Evolutionary conservation across 129 eudicot genomes (phyloP), one percentile per base, ranked within the genome.

Genomic region (Pittosporum tobira): DNA sequence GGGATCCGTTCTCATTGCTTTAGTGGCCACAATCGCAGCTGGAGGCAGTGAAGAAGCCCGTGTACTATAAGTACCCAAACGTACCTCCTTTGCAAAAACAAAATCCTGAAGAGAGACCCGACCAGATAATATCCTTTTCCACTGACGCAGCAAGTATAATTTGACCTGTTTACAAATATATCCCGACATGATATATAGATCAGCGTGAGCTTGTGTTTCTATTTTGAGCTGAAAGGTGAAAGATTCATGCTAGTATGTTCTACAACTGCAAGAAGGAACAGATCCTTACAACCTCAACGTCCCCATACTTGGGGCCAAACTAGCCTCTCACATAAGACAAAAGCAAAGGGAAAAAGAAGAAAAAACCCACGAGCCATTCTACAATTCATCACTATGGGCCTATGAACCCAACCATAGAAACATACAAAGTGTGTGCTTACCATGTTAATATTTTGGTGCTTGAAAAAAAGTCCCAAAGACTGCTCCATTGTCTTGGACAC

Each of bases 11-110:
- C 70, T 77, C 83, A 83, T 78, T 31, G 98, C 88, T 81, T 83
- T 91, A 30, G 88, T 73, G 59, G 98, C 98, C 51, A 91, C 98
- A 71, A 91, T 86, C 15, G 98, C 95, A 30, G 98, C 88, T 29
- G 98, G 98, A 36, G 98, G 98, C 12, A 91, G 83, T 22, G 98
- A 79, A 43, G 84, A 78, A 65, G 72, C 66, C 30, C 87, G 74
- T 30, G 80, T 65, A 50, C 88, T 79, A 48, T 91, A 91, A 12
- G 85, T 83, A 21, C 98, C 98, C 52, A 91, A 78, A 0, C 96
- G 94, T 44, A 91, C 98, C 70, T 91, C 95, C 68, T 86, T 91
- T 10, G 98, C 98, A 40, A 91, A 91, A 30, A 91, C 66, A 71
- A 91, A 91, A 82, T 91, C 98, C 70, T 81, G 87, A 70, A 86